Base-by-base conservation (phyloP, 176 grass and related monocot genomes). In the Raddia guianensis region DNA sequence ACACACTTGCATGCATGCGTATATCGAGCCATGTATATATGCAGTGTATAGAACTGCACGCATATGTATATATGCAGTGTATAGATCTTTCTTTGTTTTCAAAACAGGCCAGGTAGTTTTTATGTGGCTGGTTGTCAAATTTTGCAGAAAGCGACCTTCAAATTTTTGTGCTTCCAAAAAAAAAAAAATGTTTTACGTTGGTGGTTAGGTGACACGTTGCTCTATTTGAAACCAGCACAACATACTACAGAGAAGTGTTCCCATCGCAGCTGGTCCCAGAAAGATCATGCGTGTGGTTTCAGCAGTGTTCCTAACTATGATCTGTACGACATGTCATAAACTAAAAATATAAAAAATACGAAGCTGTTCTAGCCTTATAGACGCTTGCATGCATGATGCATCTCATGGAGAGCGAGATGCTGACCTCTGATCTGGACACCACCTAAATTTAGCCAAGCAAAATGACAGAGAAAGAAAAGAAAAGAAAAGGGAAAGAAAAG, bases 401-500 rank as follows among this genome's bases (percentile, higher is more conserved):
- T 27, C 20, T 14, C 27, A 7, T 11, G 7, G 12, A 64, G 33
- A 55, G 16, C 8, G 54, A 56, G 37, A 40, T 40, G 37, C 37
- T 40, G 37, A 40, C 63, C 63, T 69, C 20, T 53, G 7, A 12
- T 52, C 19, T 3, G 27, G 27, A 27, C 15, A 33, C 46, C 55
- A 52, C 56, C 78, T 82, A 87, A 76, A 76, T 70, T 82, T 87
- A 87, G 78, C 55, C 34, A 63, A 62, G 43, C 44, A 68, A 62
- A 86, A 49, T 53, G 66, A 40, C 74, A 63, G 33, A 49, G 1
- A 32, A 66, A 27, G 61, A 33, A 34, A 58, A 75, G 40, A 52
- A 40, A 27, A 47, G 56, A 56, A n/a, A 56, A 63, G 33, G 42
- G 1, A 32, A 66, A 27, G 61, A 33, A 34, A 58, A 75, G 40